Percentiles rank a stretch among this genome's conserved stretches.
Evolutionary conservation across 2,329 filamentous ascomycete species (phyloP).

Genomic region (Fusarium sterilihyphosum): DNA sequence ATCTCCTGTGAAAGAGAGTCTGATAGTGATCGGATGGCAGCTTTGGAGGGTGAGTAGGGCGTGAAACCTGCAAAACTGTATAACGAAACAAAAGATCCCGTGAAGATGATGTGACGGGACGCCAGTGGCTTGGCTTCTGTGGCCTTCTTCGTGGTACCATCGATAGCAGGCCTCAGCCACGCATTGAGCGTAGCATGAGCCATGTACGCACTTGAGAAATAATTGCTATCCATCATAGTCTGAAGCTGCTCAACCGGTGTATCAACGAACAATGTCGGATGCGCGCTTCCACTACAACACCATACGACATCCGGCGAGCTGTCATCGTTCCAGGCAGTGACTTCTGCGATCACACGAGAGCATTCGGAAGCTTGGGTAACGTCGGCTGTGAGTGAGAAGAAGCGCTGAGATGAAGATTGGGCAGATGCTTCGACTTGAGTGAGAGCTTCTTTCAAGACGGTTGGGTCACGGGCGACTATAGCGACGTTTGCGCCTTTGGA

Average conservation of each 20-base stretch:
- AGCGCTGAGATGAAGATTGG: conserved; percentile 10
- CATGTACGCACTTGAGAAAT: conserved; percentile 34
- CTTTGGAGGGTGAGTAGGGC: conserved; percentile 24
- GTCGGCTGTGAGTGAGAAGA: conserved; percentile 11
- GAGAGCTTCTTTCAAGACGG: conserved; percentile 9
- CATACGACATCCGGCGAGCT: conserved; percentile 12
- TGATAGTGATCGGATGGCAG: conserved; percentile 23
- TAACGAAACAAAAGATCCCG: conserved; percentile 27
- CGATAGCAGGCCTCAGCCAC: conserved; percentile 13
- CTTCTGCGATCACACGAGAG: conserved; percentile 11
- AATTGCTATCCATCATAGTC: conserved; percentile 36
- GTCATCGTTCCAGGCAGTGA: conserved; percentile 17
- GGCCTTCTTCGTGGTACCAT: neutral
- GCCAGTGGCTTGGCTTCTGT: neutral
- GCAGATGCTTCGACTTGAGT: conserved; percentile 12
- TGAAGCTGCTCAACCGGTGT: conserved; percentile 29
- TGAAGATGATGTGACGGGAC: conserved; percentile 27
- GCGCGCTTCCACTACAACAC: conserved; percentile 32
- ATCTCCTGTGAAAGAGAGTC: conserved; percentile 33
- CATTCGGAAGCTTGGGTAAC: conserved; percentile 21
- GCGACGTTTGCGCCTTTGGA: conserved; percentile 17
- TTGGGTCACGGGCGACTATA: conserved; percentile 11
- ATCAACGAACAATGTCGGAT: conserved; percentile 30
- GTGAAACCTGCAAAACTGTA: conserved; percentile 32
- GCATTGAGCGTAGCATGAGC: conserved; percentile 26